Percentiles rank a stretch among this genome's conserved stretches.
Conservation (phyloP, 345 rosid genomes). For the Camelina sativa region DNA sequence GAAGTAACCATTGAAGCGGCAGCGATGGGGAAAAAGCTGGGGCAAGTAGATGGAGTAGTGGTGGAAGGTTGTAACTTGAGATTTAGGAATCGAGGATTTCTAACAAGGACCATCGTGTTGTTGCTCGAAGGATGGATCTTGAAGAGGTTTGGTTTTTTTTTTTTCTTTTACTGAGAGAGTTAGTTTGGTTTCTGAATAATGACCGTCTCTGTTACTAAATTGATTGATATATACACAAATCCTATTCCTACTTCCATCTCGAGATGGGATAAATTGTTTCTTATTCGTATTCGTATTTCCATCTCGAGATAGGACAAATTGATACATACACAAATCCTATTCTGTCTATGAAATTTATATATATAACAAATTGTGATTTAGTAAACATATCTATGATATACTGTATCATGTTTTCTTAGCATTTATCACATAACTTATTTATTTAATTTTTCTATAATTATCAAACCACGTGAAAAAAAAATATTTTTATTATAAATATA, state of each 20-base stretch:
- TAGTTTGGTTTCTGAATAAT: background rate
- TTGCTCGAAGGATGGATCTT: slow-evolving; percentile 9
- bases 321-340: background rate
- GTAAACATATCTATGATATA: too few relatives aligned
- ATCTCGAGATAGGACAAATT: background rate
- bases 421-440: too few relatives aligned
- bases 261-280: background rate
- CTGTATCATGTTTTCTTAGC: too few relatives aligned
- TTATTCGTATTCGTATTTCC: too few relatives aligned
- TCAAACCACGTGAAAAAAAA: too few relatives aligned
- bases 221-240: background rate
- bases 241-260: too few relatives aligned
- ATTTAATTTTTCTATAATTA: too few relatives aligned
- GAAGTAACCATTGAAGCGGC: slow-evolving; percentile 9
- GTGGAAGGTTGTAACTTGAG: slow-evolving; percentile 60
- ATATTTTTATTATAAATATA: too few relatives aligned
- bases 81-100: slow-evolving; percentile 59
- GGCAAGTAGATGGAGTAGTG: background rate
- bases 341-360: too few relatives aligned
- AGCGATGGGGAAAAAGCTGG: slow-evolving; percentile 16
- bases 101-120: slow-evolving; percentile 60
- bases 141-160: background rate
- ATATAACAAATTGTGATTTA: too few relatives aligned
- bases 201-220: background rate
- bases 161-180: background rate